Base-by-base conservation (phyloP, 495 filamentous ascomycete species). In the Penicillium odoratum region DNA sequence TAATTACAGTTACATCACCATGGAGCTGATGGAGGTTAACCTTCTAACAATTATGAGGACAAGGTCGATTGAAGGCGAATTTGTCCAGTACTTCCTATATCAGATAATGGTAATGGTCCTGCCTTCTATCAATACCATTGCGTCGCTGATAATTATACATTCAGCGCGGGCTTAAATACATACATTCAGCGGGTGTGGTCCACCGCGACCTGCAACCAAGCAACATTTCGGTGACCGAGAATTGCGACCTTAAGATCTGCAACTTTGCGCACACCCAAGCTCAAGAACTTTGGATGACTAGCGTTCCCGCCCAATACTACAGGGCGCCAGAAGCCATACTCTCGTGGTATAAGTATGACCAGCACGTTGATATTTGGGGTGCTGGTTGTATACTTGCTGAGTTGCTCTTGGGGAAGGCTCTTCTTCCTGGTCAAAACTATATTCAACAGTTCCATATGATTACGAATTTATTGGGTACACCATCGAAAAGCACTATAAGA, bases 391-490 rank as follows among this genome's bases (percentile, higher is more conserved):
- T 96, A 65, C 95, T 96, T 66, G 91, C 92, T 47, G 91, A 96
- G 73, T 95, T 95, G 92, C 79, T 96, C 48, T 90, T 95, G 74
- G 91, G 91, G 44, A 94, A 93, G 77, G 92, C 91, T 42, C 78
- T 95, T 9, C 95, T 96, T 79, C 91, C 92, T 0, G 92, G 92
- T 64, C 95, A 96, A 74, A 91, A 95, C 69, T 91, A 96, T 68
- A 92, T 96, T 69, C 90, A 96, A 71, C 91, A 96, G 66, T 96
- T 95, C 76, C 93, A 89, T 42, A 94, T 95, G 77, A 96, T 96
- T 72, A 96, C 91, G 3, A 89, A 95, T 68, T 82, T 95, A 52
- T 79, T 96, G 31, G 92, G 91, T 47, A 96, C 90, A 8, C 91
- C 91, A 18, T 92, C 91, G 31, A 88, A 93, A 66, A 91, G 95